Evolutionary conservation across 768 basidiomycete species (phyloP).

Genomic region (Leccinum fibrillosum): DNA sequence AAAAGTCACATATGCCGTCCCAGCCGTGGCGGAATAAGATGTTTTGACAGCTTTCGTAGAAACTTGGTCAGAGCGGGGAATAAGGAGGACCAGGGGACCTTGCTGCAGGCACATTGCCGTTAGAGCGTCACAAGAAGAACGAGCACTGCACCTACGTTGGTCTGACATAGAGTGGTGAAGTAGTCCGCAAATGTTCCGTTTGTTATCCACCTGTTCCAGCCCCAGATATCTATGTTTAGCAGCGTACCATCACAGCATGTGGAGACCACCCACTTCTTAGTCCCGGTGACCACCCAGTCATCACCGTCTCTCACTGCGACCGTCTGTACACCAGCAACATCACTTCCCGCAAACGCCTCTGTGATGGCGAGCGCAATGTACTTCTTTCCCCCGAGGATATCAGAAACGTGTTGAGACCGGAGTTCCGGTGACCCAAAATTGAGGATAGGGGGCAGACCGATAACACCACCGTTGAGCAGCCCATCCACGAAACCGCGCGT

Average conservation of each 20-base stretch:
- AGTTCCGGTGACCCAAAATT: slow-evolving; percentile 84
- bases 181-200: slow-evolving; percentile 85
- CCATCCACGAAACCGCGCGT: slow-evolving; percentile 89
- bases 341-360: slow-evolving; percentile 91
- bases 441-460: slow-evolving; percentile 84
- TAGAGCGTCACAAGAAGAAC: background rate
- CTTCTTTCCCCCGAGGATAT: slow-evolving; percentile 74
- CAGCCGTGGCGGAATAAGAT: slow-evolving; percentile 86
- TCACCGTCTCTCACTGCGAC: slow-evolving; percentile 84
- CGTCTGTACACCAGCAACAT: slow-evolving; percentile 81
- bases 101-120: slow-evolving; percentile 35
- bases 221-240: background rate
- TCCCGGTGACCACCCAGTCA: slow-evolving; percentile 86
- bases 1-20: slow-evolving; percentile 84
- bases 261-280: slow-evolving; percentile 70
- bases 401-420: slow-evolving; percentile 65
- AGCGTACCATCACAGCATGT: background rate
- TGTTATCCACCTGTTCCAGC: slow-evolving; percentile 72
- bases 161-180: slow-evolving; percentile 76
- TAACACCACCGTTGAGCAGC: slow-evolving; percentile 74
- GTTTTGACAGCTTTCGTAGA: slow-evolving; percentile 91
- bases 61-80: slow-evolving; percentile 68
- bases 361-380: slow-evolving; percentile 88
- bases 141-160: slow-evolving; percentile 44
- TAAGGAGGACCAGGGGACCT: slow-evolving; percentile 73